Base-by-base conservation (phyloP, 1,139 yeast species). In the Spathaspora sp. region DNA sequence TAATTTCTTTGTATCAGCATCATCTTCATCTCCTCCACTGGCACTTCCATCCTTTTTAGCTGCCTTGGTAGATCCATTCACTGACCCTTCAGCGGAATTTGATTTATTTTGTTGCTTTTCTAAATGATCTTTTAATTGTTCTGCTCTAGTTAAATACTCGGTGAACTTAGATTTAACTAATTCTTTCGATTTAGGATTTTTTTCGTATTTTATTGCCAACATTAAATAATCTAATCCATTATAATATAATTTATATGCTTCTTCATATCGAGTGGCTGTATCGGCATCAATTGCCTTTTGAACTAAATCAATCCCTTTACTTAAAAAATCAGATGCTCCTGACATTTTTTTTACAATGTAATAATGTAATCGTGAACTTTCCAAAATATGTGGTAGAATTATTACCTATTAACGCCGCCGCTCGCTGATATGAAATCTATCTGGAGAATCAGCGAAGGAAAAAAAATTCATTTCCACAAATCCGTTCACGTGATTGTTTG, bases 211-310 rank as follows among this genome's bases (percentile, higher is more conserved):
- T 59, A 95, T 76, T 3, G 99, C 99, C 57, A 90, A 77, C 97
- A 95, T 90, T 57, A 95, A 75, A 66, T 93, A 95, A 64, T 93
- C 99, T 50, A 95, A 75, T 2, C 98, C 98, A 58, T 88, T 89
- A 72, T 88, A 90, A 68, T 95, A 95, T 42, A 89, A 79, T 50
- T 89, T 88, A 65, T 93, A 93, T 0, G 99, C 99, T 55, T 93
- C 98, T 50, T 89, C 97, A 58, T 91, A 93, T 54, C 86, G 78
- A 42, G 95, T 87, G 26, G 91, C 93, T 20, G 89, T 84, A 64
- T 95, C 99, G 7, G 96, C 91, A 62, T 91, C 97, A 47, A 95
- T 90, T 23, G 99, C 99, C 66, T 86, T 86, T 61, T 90, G 96
- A 13, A 93, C 95, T 43, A 91, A 77, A 54, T 90, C 97, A 29